Percentiles rank a stretch among this genome's conserved stretches.
Evolutionary conservation across 495 filamentous ascomycete genomes (phyloP).

Genomic region (Daldinia caldariorum): DNA sequence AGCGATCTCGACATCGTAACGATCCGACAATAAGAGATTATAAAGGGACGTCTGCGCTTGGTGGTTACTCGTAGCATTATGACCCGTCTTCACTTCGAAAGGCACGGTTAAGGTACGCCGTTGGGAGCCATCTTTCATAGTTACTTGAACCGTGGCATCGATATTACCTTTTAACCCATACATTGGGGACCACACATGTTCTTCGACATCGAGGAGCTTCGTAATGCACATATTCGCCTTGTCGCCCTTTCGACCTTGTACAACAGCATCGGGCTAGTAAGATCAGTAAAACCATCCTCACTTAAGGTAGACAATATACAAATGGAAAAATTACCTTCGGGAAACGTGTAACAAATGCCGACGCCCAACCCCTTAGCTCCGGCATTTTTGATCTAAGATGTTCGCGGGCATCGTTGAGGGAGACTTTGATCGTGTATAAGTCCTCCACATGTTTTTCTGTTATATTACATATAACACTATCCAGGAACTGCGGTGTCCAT

Average conservation of each 20-base stretch:
- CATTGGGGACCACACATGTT: slow-evolving; percentile 97
- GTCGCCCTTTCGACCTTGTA: slow-evolving; percentile 79
- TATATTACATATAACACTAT: slow-evolving; percentile 68
- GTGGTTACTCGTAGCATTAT: slow-evolving; percentile 78
- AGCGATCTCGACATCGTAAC: slow-evolving; percentile 89
- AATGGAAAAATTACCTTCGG: slow-evolving; percentile 67
- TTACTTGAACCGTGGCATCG: slow-evolving; percentile 96
- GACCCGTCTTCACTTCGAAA: slow-evolving; percentile 94
- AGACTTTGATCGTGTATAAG: slow-evolving; percentile 83
- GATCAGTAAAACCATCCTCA: slow-evolving; percentile 36
- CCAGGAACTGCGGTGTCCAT: slow-evolving; percentile 77
- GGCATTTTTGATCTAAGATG: slow-evolving; percentile 82
- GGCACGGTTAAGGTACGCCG: slow-evolving; percentile 82
- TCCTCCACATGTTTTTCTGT: slow-evolving; percentile 80
- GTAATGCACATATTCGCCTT: slow-evolving; percentile 81
- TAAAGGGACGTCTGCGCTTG: slow-evolving; percentile 95
- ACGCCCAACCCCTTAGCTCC: slow-evolving; percentile 83
- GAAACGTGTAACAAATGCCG: slow-evolving; percentile 74
- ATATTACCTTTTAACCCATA: slow-evolving; percentile 98
- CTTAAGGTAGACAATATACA: background rate
- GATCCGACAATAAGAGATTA: slow-evolving; percentile 89
- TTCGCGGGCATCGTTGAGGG: slow-evolving; percentile 72
- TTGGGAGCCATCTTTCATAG: slow-evolving; percentile 70
- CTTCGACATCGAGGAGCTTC: slow-evolving; percentile 94
- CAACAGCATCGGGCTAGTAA: slow-evolving; percentile 70